A percentile compares a stretch with the other conserved stretches of the same genome.
These are phyloP conservation scores for Microdochium bolleyi DNA, from an alignment of 2,329 filamentous ascomycete genomes.

Conservation along the genomic window DNA sequence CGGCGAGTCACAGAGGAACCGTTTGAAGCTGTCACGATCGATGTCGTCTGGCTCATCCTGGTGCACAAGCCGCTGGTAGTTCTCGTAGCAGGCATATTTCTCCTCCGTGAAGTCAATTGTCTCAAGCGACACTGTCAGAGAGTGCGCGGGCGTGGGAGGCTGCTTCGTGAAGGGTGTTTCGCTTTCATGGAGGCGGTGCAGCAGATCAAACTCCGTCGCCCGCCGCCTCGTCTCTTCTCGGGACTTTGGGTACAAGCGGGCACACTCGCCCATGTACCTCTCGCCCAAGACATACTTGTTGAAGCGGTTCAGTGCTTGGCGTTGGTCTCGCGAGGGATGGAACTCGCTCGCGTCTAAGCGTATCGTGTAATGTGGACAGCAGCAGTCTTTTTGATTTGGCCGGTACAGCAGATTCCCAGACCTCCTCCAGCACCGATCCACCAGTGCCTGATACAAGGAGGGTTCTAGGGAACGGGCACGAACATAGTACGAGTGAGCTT, in stretches of 20 bases:
- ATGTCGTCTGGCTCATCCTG: slow-evolving; percentile 55
- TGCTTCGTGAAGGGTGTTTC: slow-evolving; percentile 47
- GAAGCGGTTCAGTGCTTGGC: slow-evolving; percentile 70
- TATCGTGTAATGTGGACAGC: slow-evolving; percentile 87
- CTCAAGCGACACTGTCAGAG: slow-evolving; percentile 63
- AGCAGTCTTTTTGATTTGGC: slow-evolving; percentile 70
- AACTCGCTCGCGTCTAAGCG: slow-evolving; percentile 60
- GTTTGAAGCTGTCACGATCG: slow-evolving; percentile 52
- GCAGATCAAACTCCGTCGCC: slow-evolving; percentile 60
- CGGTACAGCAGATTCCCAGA: slow-evolving; percentile 67
- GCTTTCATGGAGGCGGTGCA: slow-evolving; percentile 60
- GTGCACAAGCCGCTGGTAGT: slow-evolving; percentile 71
- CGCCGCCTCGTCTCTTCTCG: slow-evolving; percentile 57
- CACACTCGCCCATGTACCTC: slow-evolving; percentile 55
- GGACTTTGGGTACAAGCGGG: slow-evolving; percentile 56
- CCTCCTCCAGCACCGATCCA: slow-evolving; percentile 72
- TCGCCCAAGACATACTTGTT: slow-evolving; percentile 64
- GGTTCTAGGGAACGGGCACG: slow-evolving; percentile 52
- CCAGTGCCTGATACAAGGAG: slow-evolving; percentile 60
- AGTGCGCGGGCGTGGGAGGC: slow-evolving; percentile 58
- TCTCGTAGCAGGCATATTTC: slow-evolving; percentile 64
- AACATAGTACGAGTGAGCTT: slow-evolving; percentile 69
- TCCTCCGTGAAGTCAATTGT: slow-evolving; percentile 64
- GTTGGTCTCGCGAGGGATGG: slow-evolving; percentile 62
- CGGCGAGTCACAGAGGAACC: slow-evolving; percentile 69